phyloP scores from a whole-genome alignment of 2,329 filamentous ascomycete species.

The Coniella vitis region DNA sequence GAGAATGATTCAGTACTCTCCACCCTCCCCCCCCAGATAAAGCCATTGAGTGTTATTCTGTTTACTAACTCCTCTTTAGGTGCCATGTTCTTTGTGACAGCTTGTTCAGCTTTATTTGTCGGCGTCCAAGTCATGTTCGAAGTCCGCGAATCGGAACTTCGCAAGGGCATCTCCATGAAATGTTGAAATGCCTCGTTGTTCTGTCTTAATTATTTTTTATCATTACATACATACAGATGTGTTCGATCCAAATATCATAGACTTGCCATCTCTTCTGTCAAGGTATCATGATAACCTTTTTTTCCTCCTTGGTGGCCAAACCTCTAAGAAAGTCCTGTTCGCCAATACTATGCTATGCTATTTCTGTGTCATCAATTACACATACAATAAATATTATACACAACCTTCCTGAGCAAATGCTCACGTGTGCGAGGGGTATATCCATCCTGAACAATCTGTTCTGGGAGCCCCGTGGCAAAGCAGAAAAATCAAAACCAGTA shows the following conservation, averaged over 20 bases:
- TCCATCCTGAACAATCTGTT: slow-evolving; percentile 1
- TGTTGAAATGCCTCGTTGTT: no score
- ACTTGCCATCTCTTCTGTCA: no score
- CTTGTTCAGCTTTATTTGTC: slow-evolving; percentile 71
- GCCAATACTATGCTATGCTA: neutral
- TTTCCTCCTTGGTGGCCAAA: no score
- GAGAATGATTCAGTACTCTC: no score
- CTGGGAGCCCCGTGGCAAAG: no score
- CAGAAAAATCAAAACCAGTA: no score
- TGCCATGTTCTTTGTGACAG: slow-evolving; percentile 62
- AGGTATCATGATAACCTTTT: no score
- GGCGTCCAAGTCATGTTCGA: slow-evolving; percentile 96
- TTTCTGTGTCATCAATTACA: neutral
- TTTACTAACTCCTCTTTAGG: slow-evolving; percentile 38
- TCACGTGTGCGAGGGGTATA: slow-evolving; percentile 5
- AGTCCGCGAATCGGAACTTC: slow-evolving; percentile 74
- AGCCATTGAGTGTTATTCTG: no score
- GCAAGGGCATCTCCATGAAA: slow-evolving; percentile 75
- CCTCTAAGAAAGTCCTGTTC: neutral
- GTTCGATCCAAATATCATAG: no score
- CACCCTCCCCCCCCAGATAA: no score
- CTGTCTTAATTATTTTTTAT: slow-evolving; percentile 15
- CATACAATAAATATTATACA: neutral
- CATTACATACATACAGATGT: no score
- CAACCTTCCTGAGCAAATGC: neutral